Conservation (phyloP, 495 filamentous ascomycete species). For the Venustampulla echinocandica region DNA sequence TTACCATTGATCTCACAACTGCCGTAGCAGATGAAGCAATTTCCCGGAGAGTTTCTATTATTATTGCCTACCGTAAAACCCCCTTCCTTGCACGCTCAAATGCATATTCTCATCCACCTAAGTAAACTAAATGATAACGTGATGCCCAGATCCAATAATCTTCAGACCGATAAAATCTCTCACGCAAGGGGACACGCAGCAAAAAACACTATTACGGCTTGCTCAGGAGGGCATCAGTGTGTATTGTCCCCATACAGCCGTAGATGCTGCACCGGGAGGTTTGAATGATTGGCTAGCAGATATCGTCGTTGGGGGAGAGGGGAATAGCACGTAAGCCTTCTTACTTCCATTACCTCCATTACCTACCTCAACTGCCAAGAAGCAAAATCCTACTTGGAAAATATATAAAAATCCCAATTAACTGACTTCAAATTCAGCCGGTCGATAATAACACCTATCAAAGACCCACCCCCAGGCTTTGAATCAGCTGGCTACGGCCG, state of each 20-base stretch:
- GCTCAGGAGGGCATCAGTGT: slow-evolving; percentile 88
- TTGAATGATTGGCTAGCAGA: slow-evolving; percentile 94
- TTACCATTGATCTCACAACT: slow-evolving; percentile 86
- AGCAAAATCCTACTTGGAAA: background rate
- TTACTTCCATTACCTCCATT: too few relatives aligned
- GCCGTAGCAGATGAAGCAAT: slow-evolving; percentile 92
- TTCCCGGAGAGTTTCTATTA: slow-evolving; percentile 57
- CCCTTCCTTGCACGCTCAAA: slow-evolving; percentile 2
- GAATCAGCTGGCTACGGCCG: slow-evolving; percentile 68
- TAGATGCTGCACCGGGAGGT: slow-evolving; percentile 80
- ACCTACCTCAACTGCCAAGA: too few relatives aligned
- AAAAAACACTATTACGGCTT: slow-evolving; percentile 71
- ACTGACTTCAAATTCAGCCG: background rate
- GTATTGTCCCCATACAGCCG: slow-evolving; percentile 89
- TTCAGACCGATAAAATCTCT: slow-evolving; percentile 85
- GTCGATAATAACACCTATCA: slow-evolving; percentile 13
- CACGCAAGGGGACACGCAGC: slow-evolving; percentile 76
- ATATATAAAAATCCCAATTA: background rate
- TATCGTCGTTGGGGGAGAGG: slow-evolving; percentile 43
- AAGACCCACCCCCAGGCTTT: slow-evolving; percentile 34
- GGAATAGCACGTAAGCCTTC: background rate
- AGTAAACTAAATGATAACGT: slow-evolving; percentile 1
- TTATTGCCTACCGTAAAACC: slow-evolving; percentile 76
- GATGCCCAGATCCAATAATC: slow-evolving; percentile 75
- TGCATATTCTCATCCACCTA: slow-evolving; percentile 2